Base-by-base conservation (phyloP, 2,329 filamentous ascomycete species). In the Xylaria sp. region DNA sequence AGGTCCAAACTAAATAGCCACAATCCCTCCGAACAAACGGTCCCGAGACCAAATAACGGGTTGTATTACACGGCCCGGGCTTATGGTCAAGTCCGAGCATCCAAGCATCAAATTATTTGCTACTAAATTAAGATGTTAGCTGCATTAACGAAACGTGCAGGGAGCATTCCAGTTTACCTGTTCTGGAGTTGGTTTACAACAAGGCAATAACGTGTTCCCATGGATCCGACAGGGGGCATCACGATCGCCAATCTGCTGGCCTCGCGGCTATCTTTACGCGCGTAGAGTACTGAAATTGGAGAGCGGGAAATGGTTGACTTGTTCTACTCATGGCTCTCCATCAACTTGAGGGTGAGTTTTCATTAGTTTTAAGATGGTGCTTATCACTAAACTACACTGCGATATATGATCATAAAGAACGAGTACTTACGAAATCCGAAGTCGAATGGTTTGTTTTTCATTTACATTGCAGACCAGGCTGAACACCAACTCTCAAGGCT, bases 401-500 rank as follows among this genome's bases (percentile, higher is more conserved):
- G 3, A 55, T 34, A 19, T n/a, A 6, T 36, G 14, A 8, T 14
- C n/a, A 34, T 34, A 4, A 4, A 8, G 24, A 53, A 36, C 1
- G 3, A 3, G 5, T 32, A 9, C 5, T 6, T 12, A 34, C 2
- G 4, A 21, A 19, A 34, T 11, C 17, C 11, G 17, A 19, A 3
- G 19, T 11, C 51, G 24, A 53, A 36, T 34, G 1, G 8, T 14
- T 19, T 11, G 34, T 48, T 14, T 2, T 17, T 12, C 39, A 36
- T 9, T 27, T 27, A 4, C 7, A 12, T 51, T 50, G 7, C 21
- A 45, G 30, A 42, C 54, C 34, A 59, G 34, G 61, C 61, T 51
- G 42, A 57, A 34, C 6, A 19, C 3, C 24, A n/a, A 34, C n/a
- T 42, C 61, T 42, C 61, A 19, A 64, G 53, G 53, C 61, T 39